Evolutionary conservation across 805 yeast species (phyloP).

Genomic region (Komagataella kurtzmanii): DNA sequence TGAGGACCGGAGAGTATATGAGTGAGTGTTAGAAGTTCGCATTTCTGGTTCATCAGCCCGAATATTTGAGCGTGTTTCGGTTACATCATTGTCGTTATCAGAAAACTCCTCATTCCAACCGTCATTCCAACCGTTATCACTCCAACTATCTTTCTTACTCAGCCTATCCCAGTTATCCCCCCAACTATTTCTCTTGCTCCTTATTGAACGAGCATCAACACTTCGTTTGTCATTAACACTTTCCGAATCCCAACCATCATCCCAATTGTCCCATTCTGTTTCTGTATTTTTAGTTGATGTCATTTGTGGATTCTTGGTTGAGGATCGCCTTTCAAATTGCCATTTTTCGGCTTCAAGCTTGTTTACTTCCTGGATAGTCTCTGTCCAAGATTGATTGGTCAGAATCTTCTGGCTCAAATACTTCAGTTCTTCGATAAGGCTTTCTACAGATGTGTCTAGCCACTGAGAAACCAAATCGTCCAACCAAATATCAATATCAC

Average conservation of each 20-base stretch:
- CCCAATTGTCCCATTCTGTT: not conserved
- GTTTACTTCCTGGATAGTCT: not conserved
- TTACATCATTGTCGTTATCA: not conserved
- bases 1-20: not conserved
- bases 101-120: not conserved
- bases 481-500: constrained; percentile 1
- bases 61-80: not conserved
- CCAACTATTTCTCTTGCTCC: not conserved
- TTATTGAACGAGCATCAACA: not conserved
- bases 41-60: not conserved
- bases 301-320: not conserved
- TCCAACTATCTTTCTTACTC: not conserved
- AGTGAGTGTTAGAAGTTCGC: not conserved
- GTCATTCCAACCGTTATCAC: not conserved
- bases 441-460: constrained; percentile 1
- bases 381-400: not conserved
- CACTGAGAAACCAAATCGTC: constrained; percentile 1
- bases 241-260: not conserved
- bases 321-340: not conserved
- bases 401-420: not conserved
- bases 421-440: not conserved
- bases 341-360: not conserved
- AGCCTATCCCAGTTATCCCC: not conserved
- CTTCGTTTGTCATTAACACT: not conserved
- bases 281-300: not conserved